phyloP scores from a whole-genome alignment of 202 grass and related monocot species.

The Cymbopogon flexuosus region DNA sequence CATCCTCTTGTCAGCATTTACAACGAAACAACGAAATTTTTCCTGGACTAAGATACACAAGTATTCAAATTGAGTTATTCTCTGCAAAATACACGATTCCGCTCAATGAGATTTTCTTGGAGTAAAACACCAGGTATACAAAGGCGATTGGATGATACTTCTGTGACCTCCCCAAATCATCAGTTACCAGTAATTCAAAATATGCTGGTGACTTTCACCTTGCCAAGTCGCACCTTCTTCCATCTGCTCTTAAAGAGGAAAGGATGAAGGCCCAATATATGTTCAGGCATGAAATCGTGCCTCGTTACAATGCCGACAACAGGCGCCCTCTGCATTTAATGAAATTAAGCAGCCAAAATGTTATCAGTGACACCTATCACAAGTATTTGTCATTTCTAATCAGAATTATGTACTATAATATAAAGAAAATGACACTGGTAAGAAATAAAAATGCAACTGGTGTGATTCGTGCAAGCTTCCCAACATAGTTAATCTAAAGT shows the following conservation, averaged over 20 bases:
- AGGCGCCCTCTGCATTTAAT: constrained; percentile 54
- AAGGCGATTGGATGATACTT: background rate
- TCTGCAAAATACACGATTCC: background rate
- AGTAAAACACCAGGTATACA: background rate
- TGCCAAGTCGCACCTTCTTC: constrained; percentile 68
- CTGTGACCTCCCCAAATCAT: background rate
- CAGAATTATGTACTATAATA: background rate
- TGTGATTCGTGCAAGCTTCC: too few species aligned
- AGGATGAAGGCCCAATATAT: constrained; percentile 74
- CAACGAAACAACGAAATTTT: background rate
- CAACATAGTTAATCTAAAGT: too few species aligned
- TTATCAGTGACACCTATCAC: background rate
- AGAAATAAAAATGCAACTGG: too few species aligned
- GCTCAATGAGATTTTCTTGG: too few species aligned
- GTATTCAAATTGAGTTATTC: background rate
- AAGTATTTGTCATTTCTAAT: background rate
- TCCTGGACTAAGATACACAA: background rate
- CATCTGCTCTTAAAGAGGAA: constrained; percentile 64
- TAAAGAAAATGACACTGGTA: too few species aligned
- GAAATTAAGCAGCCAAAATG: background rate
- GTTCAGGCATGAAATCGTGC: constrained; percentile 97
- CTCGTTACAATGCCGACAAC: constrained; percentile 92
- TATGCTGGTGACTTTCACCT: constrained; percentile 42
- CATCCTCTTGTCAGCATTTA: background rate
- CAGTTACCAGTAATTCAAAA: constrained; percentile 22